Conservation (phyloP, 352 stramenopile species). For the Pythium angustatum region DNA sequence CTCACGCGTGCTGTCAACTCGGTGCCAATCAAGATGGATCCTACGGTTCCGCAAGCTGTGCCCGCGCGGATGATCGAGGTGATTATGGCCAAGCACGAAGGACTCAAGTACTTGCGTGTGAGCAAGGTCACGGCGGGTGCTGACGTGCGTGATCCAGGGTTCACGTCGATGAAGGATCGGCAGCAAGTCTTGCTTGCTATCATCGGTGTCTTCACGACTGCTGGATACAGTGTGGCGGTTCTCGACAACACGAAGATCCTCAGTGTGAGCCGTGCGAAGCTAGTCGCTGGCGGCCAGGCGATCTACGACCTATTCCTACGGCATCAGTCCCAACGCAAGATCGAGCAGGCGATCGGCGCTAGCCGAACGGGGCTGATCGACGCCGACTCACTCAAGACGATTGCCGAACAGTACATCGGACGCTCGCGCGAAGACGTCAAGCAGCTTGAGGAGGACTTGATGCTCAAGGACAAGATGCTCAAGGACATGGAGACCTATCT, state of each 20-base stretch:
- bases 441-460: not conserved
- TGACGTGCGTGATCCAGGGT: slow-evolving; percentile 10
- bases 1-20: slow-evolving; percentile 1
- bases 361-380: not conserved
- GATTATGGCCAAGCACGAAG: slow-evolving; percentile 4
- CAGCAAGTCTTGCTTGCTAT: slow-evolving; percentile 1
- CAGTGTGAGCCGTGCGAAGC: not conserved
- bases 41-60: not conserved
- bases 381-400: not conserved
- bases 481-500: not conserved
- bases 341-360: not conserved
- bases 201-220: slow-evolving; percentile 21
- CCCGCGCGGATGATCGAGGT: slow-evolving; percentile 13
- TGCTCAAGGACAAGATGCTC: not conserved
- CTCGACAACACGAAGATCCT: not conserved
- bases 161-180: slow-evolving; percentile 8
- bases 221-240: slow-evolving; percentile 10
- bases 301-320: slow-evolving; percentile 21
- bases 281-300: not conserved
- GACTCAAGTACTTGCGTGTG: slow-evolving; percentile 12
- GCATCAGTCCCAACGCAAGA: slow-evolving; percentile 1
- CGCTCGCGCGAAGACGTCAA: not conserved
- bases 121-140: not conserved
- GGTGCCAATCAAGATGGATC: not conserved
- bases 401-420: slow-evolving; percentile 7